A percentile compares a stretch with the other conserved stretches of the same genome.
phyloP scores from a whole-genome alignment of 164 flowering plant species.

The Echeveria elegans region DNA sequence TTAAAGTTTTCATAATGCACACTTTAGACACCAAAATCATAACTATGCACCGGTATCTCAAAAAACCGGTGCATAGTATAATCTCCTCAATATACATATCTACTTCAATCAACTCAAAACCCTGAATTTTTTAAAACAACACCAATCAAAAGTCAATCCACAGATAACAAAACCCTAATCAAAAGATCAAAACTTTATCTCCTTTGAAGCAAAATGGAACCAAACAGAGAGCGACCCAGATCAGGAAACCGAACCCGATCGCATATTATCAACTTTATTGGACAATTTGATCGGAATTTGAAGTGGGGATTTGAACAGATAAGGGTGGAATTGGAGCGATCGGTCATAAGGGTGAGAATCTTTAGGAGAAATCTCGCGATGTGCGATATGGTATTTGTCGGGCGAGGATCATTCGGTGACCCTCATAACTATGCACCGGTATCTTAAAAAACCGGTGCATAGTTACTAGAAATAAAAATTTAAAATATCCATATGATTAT shows the following conservation, averaged over 20 bases:
- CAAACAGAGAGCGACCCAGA: neutral
- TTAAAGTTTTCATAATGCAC: too few relatives aligned
- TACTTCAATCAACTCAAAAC: conserved; percentile 12
- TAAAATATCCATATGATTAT: too few relatives aligned
- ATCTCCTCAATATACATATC: conserved; percentile 67
- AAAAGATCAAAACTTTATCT: neutral
- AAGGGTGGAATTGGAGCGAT: neutral
- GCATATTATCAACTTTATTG: neutral
- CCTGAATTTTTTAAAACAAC: neutral
- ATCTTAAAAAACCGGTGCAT: too few relatives aligned
- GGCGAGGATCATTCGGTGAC: too few relatives aligned
- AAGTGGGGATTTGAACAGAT: neutral
- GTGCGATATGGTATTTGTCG: too few relatives aligned
- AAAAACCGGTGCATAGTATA: too few relatives aligned
- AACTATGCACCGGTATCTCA: too few relatives aligned
- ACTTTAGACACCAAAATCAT: too few relatives aligned
- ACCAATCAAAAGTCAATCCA: neutral
- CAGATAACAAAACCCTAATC: neutral
- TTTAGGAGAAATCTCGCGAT: too few relatives aligned
- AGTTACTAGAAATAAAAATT: too few relatives aligned
- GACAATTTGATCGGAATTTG: neutral
- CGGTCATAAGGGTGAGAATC: neutral
- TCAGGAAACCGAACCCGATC: conserved; percentile 2
- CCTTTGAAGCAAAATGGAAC: neutral
- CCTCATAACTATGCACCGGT: too few relatives aligned